These are phyloP conservation scores for Elongisporangium senticosum DNA, from an alignment of 352 stramenopile species.

Conservation along the genomic window DNA sequence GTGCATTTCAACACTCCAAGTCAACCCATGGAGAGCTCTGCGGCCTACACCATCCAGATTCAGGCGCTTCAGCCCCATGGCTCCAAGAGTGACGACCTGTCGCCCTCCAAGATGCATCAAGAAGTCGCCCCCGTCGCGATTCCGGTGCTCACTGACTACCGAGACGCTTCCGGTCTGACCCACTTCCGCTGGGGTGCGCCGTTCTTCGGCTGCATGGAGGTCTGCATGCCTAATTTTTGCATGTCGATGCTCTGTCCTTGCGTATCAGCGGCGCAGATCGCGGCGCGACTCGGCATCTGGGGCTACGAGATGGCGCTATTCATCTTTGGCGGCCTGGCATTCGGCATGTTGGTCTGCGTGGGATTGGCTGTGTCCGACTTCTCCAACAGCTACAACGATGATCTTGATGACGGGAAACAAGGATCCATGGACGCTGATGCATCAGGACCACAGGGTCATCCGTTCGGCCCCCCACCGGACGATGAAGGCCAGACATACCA, in stretches of 20 bases:
- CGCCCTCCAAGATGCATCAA: background rate
- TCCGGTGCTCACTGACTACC: background rate
- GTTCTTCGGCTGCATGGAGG: conserved; percentile 32
- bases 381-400: conserved; percentile 3
- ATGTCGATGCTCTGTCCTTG: conserved; percentile 39
- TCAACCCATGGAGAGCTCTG: background rate
- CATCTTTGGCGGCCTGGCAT: conserved; percentile 30
- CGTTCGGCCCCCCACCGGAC: background rate
- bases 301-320: conserved; percentile 19
- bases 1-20: background rate
- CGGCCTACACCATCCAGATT: background rate
- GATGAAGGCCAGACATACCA: background rate
- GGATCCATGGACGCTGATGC: background rate
- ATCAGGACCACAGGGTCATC: background rate
- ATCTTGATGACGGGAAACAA: background rate
- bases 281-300: conserved; percentile 22
- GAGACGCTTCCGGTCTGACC: background rate
- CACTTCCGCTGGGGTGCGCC: conserved; percentile 16
- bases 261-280: conserved; percentile 32
- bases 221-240: conserved; percentile 36
- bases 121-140: background rate
- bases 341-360: conserved; percentile 25
- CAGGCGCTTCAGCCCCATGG: background rate
- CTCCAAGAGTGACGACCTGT: background rate
- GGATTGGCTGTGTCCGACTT: conserved; percentile 15